phyloP scores from a whole-genome alignment of 441 rosid species.

The Euphorbia schlechtendalii region DNA sequence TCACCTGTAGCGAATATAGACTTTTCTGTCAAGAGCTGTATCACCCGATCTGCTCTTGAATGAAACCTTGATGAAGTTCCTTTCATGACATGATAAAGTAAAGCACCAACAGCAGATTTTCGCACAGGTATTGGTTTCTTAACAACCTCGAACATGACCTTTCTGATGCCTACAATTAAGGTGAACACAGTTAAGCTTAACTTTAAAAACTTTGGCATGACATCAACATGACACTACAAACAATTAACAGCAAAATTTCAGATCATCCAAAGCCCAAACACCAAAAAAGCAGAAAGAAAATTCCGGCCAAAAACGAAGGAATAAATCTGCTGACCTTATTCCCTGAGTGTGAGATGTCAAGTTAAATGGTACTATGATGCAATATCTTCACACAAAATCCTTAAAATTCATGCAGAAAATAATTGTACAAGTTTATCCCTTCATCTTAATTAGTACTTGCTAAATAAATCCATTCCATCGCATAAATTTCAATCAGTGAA shows the following conservation, averaged over 20 bases:
- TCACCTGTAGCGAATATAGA: slow-evolving; percentile 47
- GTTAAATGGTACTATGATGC: not conserved
- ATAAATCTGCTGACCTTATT: not conserved
- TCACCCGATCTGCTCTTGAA: slow-evolving; percentile 58
- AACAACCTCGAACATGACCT: slow-evolving; percentile 59
- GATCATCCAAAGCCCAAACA: not conserved
- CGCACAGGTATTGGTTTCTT: slow-evolving; percentile 43
- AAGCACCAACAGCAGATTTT: slow-evolving; percentile 57
- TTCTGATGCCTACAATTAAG: slow-evolving; percentile 50
- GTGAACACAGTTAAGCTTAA: slow-evolving; percentile 7
- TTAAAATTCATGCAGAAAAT: not conserved
- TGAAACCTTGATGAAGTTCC: slow-evolving; percentile 59
- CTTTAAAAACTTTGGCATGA: too few species aligned
- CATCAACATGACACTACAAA: not conserved
- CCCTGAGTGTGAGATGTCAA: slow-evolving; percentile 1
- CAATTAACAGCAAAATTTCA: not conserved
- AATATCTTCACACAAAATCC: not conserved
- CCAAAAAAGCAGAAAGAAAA: not conserved
- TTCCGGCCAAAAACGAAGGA: not conserved
- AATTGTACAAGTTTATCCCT: not conserved
- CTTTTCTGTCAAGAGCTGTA: slow-evolving; percentile 44
- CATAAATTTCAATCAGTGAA: too few species aligned
- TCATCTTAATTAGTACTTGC: not conserved
- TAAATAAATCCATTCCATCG: too few species aligned
- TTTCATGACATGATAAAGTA: slow-evolving; percentile 63